These are phyloP conservation scores for Tilletia setariae DNA, from an alignment of 1,284 basidiomycete genomes.

Conservation along the genomic window DNA sequence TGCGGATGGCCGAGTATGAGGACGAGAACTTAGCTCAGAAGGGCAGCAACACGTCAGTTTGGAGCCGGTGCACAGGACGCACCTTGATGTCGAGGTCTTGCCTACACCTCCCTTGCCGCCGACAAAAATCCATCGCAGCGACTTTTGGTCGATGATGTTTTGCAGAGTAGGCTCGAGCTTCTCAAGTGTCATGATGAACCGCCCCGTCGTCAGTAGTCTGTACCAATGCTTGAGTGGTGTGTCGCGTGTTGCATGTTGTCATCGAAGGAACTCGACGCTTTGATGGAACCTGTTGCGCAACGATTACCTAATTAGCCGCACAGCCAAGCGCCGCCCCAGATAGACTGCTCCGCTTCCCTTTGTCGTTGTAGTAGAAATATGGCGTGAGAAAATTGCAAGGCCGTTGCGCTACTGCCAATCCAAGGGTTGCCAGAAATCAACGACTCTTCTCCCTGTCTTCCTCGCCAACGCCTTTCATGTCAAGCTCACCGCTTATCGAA, in stretches of 20 bases:
- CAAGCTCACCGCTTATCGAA: too few relatives aligned
- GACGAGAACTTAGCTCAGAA: neutral
- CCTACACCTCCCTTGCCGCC: slow-evolving; percentile 55
- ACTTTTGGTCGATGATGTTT: slow-evolving; percentile 51
- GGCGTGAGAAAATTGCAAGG: too few relatives aligned
- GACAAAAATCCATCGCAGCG: slow-evolving; percentile 54
- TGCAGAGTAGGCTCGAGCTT: slow-evolving; percentile 41
- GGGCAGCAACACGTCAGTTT: neutral
- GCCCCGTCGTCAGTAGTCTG: neutral
- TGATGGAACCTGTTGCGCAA: neutral
- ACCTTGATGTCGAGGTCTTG: slow-evolving; percentile 50
- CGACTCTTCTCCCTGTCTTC: too few relatives aligned
- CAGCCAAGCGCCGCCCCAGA: too few relatives aligned
- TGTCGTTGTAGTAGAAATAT: too few relatives aligned
- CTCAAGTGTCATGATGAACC: slow-evolving; percentile 1
- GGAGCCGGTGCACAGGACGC: neutral
- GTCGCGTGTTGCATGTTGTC: neutral
- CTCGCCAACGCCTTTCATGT: too few relatives aligned
- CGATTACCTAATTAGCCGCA: neutral
- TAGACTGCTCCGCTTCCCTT: too few relatives aligned
- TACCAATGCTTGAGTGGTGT: neutral
- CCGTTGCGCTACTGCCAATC: too few relatives aligned
- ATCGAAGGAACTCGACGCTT: neutral
- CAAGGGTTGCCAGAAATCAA: too few relatives aligned
- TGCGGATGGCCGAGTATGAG: slow-evolving; percentile 11